Evolutionary conservation across 2,329 filamentous ascomycete genomes (phyloP).

Genomic region (Hymenoscyphus fructigenus): DNA sequence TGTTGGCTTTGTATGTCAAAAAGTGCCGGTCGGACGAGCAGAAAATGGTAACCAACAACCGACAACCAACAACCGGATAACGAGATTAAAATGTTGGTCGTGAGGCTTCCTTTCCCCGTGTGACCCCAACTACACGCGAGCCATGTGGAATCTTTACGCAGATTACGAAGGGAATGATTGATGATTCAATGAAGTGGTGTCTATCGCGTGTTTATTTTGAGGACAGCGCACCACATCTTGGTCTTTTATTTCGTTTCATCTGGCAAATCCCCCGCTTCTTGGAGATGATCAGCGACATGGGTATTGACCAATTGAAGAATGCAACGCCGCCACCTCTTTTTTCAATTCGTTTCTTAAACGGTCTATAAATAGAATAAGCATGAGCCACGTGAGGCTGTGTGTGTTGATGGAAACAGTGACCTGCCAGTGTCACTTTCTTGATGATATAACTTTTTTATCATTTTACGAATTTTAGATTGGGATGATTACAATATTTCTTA

Average conservation of each 20-base stretch:
- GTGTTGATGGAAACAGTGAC: not conserved
- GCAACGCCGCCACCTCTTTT: not conserved
- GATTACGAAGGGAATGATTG: not conserved
- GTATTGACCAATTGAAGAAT: not conserved
- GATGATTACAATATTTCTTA: not conserved
- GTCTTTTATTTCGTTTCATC: not conserved
- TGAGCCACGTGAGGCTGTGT: conserved; percentile 1
- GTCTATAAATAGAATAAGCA: not conserved
- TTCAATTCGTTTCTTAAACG: not conserved
- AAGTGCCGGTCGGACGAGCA: not conserved
- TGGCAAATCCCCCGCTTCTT: not conserved
- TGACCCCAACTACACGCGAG: not conserved
- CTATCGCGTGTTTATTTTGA: not conserved
- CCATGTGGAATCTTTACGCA: not conserved
- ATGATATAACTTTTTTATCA: not conserved
- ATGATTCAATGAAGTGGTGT: not conserved
- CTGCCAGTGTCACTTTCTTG: not conserved
- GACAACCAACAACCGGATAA: not conserved
- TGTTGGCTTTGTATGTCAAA: not conserved
- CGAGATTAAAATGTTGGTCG: not conserved
- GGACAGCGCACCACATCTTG: not conserved
- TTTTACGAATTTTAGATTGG: not conserved
- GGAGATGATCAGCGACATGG: not conserved
- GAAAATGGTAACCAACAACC: not conserved
- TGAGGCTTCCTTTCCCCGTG: not conserved